Evolutionary conservation across 768 basidiomycete genomes (phyloP).

Genomic region (Termitomyces heimii): DNA sequence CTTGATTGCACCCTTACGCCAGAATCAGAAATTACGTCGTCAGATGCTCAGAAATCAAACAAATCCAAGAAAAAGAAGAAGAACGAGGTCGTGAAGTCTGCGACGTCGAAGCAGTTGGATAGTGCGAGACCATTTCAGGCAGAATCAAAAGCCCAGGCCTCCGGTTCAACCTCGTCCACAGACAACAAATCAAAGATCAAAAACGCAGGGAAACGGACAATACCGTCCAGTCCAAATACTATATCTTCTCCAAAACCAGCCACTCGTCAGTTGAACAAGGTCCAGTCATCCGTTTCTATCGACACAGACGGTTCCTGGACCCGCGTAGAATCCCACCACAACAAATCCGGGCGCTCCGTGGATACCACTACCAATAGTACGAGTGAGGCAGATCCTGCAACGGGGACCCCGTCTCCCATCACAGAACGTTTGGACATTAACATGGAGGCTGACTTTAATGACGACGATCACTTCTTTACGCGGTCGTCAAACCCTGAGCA

Average conservation of each 20-base stretch:
- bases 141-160: slow-evolving; percentile 25
- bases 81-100: slow-evolving; percentile 26
- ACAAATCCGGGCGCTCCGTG: slow-evolving; percentile 18
- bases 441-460: slow-evolving; percentile 4
- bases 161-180: background rate
- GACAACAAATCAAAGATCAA: background rate
- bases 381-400: slow-evolving; percentile 42
- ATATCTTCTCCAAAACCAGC: slow-evolving; percentile 11
- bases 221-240: background rate
- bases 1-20: slow-evolving; percentile 24
- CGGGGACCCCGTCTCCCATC: slow-evolving; percentile 31
- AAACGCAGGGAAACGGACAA: background rate
- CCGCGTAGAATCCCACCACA: slow-evolving; percentile 48
- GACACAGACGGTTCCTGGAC: slow-evolving; percentile 69
- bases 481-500: slow-evolving; percentile 20
- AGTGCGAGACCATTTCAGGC: background rate
- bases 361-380: slow-evolving; percentile 43
- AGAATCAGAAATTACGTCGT: background rate
- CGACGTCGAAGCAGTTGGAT: background rate
- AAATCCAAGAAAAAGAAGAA: slow-evolving; percentile 22
- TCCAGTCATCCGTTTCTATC: slow-evolving; percentile 29
- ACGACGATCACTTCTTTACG: slow-evolving; percentile 14
- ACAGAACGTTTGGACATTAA: slow-evolving; percentile 27
- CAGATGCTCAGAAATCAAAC: background rate
- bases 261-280: slow-evolving; percentile 10